Evolutionary conservation across 2,329 filamentous ascomycete genomes (phyloP).

Genomic region (Alternaria triticina): DNA sequence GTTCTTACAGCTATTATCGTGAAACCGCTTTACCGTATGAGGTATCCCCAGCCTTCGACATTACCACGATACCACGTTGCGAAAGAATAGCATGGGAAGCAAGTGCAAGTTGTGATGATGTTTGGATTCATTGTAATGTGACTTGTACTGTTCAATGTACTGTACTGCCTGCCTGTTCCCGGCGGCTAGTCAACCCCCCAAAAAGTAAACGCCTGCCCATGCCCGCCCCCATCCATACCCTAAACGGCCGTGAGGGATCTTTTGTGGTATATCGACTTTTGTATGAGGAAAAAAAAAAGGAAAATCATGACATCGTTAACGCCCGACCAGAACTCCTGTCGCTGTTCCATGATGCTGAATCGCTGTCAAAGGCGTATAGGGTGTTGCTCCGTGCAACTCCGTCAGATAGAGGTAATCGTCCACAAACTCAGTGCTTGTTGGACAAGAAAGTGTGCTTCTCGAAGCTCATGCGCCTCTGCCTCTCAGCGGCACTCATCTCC

Average conservation of each 20-base stretch:
- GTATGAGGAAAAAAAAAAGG: slow-evolving; percentile 21
- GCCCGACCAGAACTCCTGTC: neutral
- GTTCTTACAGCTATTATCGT: neutral
- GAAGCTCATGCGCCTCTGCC: slow-evolving; percentile 20
- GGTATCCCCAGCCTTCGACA: neutral
- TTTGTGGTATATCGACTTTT: slow-evolving; percentile 30
- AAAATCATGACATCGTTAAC: slow-evolving; percentile 30
- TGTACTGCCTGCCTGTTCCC: neutral
- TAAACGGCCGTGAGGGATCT: slow-evolving; percentile 17
- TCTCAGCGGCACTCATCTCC: slow-evolving; percentile 31
- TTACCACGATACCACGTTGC: neutral
- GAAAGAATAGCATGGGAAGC: neutral
- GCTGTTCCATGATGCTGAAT: neutral
- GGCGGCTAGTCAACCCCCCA: neutral
- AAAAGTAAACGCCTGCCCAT: slow-evolving; percentile 17
- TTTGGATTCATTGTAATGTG: neutral
- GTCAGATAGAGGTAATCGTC: neutral
- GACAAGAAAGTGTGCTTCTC: slow-evolving; percentile 37
- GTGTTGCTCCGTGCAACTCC: neutral
- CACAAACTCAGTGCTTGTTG: slow-evolving; percentile 34
- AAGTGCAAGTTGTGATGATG: neutral
- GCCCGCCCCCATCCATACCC: slow-evolving; percentile 5
- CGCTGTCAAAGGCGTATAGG: neutral
- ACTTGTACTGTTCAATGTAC: neutral
- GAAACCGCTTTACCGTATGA: neutral